Conservation (phyloP, 176 grass and related monocot species). For the Triticum timopheevii region DNA sequence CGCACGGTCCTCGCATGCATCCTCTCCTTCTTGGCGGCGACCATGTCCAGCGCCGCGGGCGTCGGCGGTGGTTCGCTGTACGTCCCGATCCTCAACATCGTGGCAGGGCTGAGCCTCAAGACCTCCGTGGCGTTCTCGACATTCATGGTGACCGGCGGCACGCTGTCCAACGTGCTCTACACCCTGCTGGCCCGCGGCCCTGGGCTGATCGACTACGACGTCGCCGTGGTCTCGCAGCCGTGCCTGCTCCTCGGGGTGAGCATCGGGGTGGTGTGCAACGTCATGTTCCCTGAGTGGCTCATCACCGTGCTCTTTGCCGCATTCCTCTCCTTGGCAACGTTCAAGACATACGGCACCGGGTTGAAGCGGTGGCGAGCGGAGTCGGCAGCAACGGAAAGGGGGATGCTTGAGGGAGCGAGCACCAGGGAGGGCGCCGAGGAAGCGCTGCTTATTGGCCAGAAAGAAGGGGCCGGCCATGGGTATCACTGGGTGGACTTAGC, state of each 20-base stretch:
- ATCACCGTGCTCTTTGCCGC: slow-evolving; percentile 61
- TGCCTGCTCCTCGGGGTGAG: slow-evolving; percentile 84
- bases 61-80: slow-evolving; percentile 76
- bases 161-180: slow-evolving; percentile 61
- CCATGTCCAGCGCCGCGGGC: slow-evolving; percentile 69
- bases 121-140: slow-evolving; percentile 49
- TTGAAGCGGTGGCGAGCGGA: slow-evolving; percentile 6
- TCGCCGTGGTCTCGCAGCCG: slow-evolving; percentile 66
- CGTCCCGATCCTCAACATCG: slow-evolving; percentile 70
- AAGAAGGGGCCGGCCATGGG: background rate
- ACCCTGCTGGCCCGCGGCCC: slow-evolving; percentile 27
- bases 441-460: background rate
- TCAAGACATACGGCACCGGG: slow-evolving; percentile 47
- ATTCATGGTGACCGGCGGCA: slow-evolving; percentile 80
- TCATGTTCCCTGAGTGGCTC: slow-evolving; percentile 88
- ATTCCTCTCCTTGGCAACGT: slow-evolving; percentile 41
- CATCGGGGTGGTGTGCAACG: slow-evolving; percentile 71
- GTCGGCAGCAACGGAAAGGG: background rate
- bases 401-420: slow-evolving; percentile 19
- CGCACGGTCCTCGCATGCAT: slow-evolving; percentile 36
- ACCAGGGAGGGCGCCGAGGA: background rate
- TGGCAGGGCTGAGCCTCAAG: slow-evolving; percentile 66
- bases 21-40: slow-evolving; percentile 54
- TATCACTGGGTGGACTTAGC: slow-evolving; percentile 44
- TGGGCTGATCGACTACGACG: slow-evolving; percentile 59